These are phyloP conservation scores for Tubosaeta sp. DNA, from an alignment of 768 basidiomycete genomes.

Conservation along the genomic window DNA sequence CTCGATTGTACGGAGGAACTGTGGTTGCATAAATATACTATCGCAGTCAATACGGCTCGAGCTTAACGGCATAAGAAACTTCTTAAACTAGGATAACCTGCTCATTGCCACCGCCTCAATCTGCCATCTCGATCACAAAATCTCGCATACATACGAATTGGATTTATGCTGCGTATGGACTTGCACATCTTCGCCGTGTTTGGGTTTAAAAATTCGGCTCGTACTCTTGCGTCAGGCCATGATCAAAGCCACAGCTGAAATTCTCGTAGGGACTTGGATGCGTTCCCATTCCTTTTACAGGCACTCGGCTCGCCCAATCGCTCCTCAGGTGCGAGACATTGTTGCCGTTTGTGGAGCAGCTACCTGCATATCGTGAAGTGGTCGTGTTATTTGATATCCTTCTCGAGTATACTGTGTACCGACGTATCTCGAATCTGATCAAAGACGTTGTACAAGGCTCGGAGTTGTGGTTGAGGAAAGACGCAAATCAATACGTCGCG, in stretches of 20 bases:
- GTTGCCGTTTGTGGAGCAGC: constrained; percentile 16
- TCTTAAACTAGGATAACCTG: constrained; percentile 23
- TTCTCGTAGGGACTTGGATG: constrained; percentile 24
- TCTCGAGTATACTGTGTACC: constrained; percentile 24
- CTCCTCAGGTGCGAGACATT: constrained; percentile 23
- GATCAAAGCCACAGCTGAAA: constrained; percentile 23
- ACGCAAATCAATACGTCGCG: constrained; percentile 16
- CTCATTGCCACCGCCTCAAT: constrained; percentile 21
- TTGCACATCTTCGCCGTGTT: constrained; percentile 24
- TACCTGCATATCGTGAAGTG: constrained; percentile 1
- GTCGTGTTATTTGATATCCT: constrained; percentile 15
- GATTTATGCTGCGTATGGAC: constrained; percentile 28
- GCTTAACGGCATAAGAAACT: neutral
- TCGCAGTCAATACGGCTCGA: too few relatives aligned
- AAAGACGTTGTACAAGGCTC: constrained; percentile 10
- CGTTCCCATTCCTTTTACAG: constrained; percentile 22
- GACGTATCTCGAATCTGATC: constrained; percentile 18
- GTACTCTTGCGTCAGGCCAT: constrained; percentile 20
- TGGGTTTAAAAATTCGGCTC: constrained; percentile 12
- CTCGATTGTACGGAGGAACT: too few relatives aligned
- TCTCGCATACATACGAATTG: constrained; percentile 10
- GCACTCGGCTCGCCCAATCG: constrained; percentile 20
- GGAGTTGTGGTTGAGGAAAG: constrained; percentile 17
- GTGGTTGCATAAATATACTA: too few relatives aligned
- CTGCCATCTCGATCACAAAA: constrained; percentile 24